phyloP scores from a whole-genome alignment of 345 rosid genomes.

The Heritiera fomes region DNA sequence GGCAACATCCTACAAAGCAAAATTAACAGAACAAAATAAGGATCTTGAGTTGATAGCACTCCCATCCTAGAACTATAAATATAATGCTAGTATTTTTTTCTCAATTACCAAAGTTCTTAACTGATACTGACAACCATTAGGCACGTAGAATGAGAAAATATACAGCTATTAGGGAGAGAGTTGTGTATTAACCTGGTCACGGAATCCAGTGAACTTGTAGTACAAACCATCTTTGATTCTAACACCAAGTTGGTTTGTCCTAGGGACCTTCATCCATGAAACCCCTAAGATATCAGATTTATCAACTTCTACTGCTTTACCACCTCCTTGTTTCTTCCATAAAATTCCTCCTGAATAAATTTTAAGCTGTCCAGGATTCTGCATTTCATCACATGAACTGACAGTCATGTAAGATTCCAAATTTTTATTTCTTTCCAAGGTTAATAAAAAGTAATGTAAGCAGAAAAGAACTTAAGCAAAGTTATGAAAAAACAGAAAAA shows the following conservation, averaged over 20 bases:
- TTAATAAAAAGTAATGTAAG: constrained; percentile 5
- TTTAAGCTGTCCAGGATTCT: constrained; percentile 89
- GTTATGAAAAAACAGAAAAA: neutral
- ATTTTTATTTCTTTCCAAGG: neutral
- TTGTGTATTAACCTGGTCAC: constrained; percentile 66
- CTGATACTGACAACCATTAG: neutral
- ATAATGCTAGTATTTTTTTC: neutral
- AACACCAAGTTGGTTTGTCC: constrained; percentile 80
- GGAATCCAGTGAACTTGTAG: constrained; percentile 87
- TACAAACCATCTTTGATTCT: constrained; percentile 72
- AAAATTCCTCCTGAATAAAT: constrained; percentile 69
- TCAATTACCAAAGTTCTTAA: neutral
- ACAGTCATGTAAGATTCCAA: constrained; percentile 3
- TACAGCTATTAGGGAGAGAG: neutral
- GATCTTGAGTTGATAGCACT: neutral
- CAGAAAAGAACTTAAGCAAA: neutral
- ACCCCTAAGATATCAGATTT: constrained; percentile 69
- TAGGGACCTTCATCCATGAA: constrained; percentile 91
- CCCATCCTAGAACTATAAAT: neutral
- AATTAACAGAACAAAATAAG: neutral
- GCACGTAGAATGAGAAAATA: neutral
- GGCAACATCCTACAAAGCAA: constrained; percentile 63
- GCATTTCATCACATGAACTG: constrained; percentile 27
- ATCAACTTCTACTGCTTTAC: constrained; percentile 92
- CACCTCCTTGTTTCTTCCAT: constrained; percentile 99